phyloP scores from a whole-genome alignment of 2,329 filamentous ascomycete genomes.

The Metarhizium guizhouense region DNA sequence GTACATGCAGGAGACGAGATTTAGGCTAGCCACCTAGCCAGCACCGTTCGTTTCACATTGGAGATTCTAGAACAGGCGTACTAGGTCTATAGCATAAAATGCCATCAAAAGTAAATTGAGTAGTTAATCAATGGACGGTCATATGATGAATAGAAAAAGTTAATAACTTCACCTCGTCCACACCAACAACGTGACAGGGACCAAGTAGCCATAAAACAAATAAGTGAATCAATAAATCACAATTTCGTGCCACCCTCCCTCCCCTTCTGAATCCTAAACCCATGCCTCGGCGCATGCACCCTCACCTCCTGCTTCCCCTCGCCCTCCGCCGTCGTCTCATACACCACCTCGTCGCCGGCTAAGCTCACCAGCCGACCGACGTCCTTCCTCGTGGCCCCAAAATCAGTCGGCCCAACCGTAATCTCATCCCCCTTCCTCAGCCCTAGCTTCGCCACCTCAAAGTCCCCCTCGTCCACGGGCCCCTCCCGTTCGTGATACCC shows the following conservation, averaged over 20 bases:
- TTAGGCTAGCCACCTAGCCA: too few relatives aligned
- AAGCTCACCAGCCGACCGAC: conserved; percentile 45
- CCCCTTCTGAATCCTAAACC: conserved; percentile 39
- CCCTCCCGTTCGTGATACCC: conserved; percentile 35
- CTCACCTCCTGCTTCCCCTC: conserved; percentile 27
- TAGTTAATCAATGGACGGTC: too few relatives aligned
- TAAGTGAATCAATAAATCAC: neutral
- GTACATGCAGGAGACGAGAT: too few relatives aligned
- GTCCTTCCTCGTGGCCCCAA: conserved; percentile 50
- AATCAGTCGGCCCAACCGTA: conserved; percentile 53
- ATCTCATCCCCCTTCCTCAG: conserved; percentile 46
- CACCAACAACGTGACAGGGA: too few relatives aligned
- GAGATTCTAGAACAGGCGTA: too few relatives aligned
- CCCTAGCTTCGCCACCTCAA: conserved; percentile 31
- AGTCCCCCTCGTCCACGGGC: conserved; percentile 40
- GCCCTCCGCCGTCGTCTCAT: conserved; percentile 38
- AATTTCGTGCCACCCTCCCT: neutral
- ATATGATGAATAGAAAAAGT: too few relatives aligned
- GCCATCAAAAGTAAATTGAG: too few relatives aligned
- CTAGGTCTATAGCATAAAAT: too few relatives aligned
- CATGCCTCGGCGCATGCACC: conserved; percentile 53
- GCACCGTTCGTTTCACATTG: too few relatives aligned
- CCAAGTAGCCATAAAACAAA: too few relatives aligned
- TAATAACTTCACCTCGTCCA: too few relatives aligned
- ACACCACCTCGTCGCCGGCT: conserved; percentile 44